Conservation (phyloP, 2,329 filamentous ascomycete species). For the Pseudogymnoascus sp. region DNA sequence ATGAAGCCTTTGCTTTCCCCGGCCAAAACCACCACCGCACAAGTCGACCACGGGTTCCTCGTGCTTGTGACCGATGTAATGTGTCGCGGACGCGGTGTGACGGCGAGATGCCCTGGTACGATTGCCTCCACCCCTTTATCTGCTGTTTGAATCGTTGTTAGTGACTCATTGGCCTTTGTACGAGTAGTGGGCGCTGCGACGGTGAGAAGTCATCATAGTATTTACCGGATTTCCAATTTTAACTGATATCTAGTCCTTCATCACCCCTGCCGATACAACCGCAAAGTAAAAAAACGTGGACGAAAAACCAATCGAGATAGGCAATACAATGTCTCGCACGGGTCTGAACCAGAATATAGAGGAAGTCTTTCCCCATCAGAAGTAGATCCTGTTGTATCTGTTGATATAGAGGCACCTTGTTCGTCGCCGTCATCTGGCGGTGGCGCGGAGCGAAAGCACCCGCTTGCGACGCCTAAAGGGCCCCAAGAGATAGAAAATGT, state of each 20-base stretch:
- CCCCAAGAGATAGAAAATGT: not conserved
- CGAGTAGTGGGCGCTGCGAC: not conserved
- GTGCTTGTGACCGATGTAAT: not conserved
- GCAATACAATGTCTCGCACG: not conserved
- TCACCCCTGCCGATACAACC: not conserved
- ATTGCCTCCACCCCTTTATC: not conserved
- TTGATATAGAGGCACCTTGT: not conserved
- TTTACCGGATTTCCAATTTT: not conserved
- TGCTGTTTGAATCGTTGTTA: not conserved
- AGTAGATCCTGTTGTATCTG: not conserved
- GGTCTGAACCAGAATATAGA: not conserved
- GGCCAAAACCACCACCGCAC: not conserved
- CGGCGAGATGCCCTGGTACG: not conserved
- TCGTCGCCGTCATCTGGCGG: not conserved
- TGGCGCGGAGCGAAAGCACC: not conserved
- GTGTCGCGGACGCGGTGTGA: not conserved
- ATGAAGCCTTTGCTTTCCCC: not conserved
- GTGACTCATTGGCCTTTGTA: not conserved
- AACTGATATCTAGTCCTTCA: not conserved
- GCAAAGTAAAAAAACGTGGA: not conserved
- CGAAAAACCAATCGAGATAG: not conserved
- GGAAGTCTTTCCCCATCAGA: not conserved
- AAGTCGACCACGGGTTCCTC: not conserved
- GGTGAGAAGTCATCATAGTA: not conserved
- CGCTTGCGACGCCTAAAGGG: not conserved